Base-by-base conservation (phyloP, 257 asterid species). In the Solanum neorickii region DNA sequence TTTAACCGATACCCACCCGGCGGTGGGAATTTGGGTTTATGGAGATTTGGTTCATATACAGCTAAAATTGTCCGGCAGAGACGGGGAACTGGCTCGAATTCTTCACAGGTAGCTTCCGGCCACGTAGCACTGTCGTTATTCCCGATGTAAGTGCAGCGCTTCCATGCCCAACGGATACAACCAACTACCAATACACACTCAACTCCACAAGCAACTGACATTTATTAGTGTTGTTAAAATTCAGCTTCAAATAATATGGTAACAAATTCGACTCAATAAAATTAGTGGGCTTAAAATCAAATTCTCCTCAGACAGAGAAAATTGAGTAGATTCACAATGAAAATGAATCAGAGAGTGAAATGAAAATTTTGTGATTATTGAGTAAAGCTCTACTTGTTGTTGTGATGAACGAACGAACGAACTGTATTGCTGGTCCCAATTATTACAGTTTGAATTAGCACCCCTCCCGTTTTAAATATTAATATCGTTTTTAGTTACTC, bases 101-200 rank as follows among this genome's bases (percentile, higher is more conserved):
- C 99, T 52, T 92, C 98, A 14, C 84, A 88, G 37, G 97, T 94
- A 87, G 99, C 98, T 86, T n/a, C 56, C 44, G 98, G 85, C 99
- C 99, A 96, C 37, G 93, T 87, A 66, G 93, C 92, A 92, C 98
- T 96, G 92, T 96, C 99, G 88, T 96, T 95, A 86, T 93, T 89
- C 35, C 99, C 99, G 90, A 93, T 89, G 92, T 96, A 94, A 85
- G 98, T 95, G 90, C 99, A 96, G 84, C 99, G 98, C 90, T 95
- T 95, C 99, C 98, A 96, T 3, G 90, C 99, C 99, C 99, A 96
- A 18, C 99, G 96, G 82, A 95, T 59, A 87, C 99, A 96, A 44
- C 99, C 99, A n/a, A 92, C 41, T 8, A 91, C 84, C 87, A 96
- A 82, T 44, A 96, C 94, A 89, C 96, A 93, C 73, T 93, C 98